Base-by-base conservation (phyloP, 2,329 filamentous ascomycete genomes). In the Paecilomyces fulvus region DNA sequence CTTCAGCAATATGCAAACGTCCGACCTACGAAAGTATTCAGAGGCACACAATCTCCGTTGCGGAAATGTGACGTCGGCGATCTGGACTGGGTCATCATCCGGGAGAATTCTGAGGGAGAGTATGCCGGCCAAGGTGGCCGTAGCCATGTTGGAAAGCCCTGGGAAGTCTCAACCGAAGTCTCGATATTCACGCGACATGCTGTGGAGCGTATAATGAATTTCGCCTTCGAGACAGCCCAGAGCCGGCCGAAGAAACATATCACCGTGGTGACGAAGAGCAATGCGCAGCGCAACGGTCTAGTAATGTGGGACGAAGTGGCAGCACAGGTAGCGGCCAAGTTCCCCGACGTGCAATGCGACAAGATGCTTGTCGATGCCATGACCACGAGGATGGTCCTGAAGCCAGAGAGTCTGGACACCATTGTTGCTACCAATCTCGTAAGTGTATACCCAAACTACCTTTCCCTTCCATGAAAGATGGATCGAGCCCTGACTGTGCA, bases 311-410 rank as follows among this genome's bases (percentile, higher is more conserved):
- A 83, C 61, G 75, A 81, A 61, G 70, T 82, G 8, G 79, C 79
- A 0, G 63, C 64, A 0, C 71, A 75, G 49, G 75, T 82, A 0
- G 69, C 75, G 0, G 73, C 71, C 56, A 75, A 80, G 1, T 83
- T 79, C 57, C 75, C 76, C 0, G 78, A 80, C 59, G 79, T 82
- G 1, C 69, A 69, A 17, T 74, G 74, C 62, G 79, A 82, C 58
- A 82, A 80, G 65, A 81, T 81, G 79, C 70, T 81, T 8, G 80
- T 83, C 1, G 80, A 82, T 64, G 80, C 80, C 0, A 82, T 82
- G 78, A 82, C 79, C 2, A 75, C 77, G 46, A 70, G 79, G 12
- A 82, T 81, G 79, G 77, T 81, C 0, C 61, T 76, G n/a, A 75
- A 79, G 49, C 79, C 79, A 0, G 67, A 77, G 48, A 75, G 71